Evolutionary conservation across 805 yeast genomes (phyloP), one percentile per base, ranked within the genome.

Genomic region (Candida parachauliodes): DNA sequence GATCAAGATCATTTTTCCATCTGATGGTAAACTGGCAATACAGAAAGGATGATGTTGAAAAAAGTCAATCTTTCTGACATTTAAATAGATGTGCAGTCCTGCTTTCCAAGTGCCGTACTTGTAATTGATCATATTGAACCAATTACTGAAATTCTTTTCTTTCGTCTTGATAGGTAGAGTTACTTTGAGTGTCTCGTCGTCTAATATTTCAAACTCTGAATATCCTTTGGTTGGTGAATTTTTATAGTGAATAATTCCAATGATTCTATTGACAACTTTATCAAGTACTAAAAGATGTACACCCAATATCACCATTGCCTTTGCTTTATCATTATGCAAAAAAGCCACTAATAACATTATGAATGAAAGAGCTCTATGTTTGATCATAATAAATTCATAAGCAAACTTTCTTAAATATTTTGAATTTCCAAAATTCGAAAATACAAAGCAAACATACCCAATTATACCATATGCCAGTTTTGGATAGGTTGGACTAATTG

Each of bases 381-480:
- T 71, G 20, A 64, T 51, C 37, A 71, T 51, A 44, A 72, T 70
- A 41, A 68, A 50, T 28, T 72, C 77, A 42, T 58, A 72, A 3
- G 72, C 63, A 36, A 52, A 54, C 35, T 50, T 57, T 39, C 77
- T 45, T 8, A 72, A 48, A 24, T 60, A 48, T 36, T 54, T 56
- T 12, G 62, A 28, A 24, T 68, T 59, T 4, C 60, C 69, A 54
- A 64, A 57, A 8, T 58, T 58, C 37, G 70, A 46, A 30, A 68
- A 32, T 17, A 55, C 57, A 48, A 70, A 57, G 29, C 62, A 51
- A 5, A 55, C 59, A 41, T 60, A 66, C 2, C 76, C 67, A 31
- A 72, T 71, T 50, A 65, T 59, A 7, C 77, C 78, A 51, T 72
- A 72, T n/a, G 67, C 65, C 41, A 67, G 72, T 1, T 77, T 76